Percentiles rank a stretch among this genome's conserved stretches.
These are phyloP conservation scores for Fusarium devonianum DNA, from an alignment of 2,329 filamentous ascomycete genomes.

Conservation along the genomic window DNA sequence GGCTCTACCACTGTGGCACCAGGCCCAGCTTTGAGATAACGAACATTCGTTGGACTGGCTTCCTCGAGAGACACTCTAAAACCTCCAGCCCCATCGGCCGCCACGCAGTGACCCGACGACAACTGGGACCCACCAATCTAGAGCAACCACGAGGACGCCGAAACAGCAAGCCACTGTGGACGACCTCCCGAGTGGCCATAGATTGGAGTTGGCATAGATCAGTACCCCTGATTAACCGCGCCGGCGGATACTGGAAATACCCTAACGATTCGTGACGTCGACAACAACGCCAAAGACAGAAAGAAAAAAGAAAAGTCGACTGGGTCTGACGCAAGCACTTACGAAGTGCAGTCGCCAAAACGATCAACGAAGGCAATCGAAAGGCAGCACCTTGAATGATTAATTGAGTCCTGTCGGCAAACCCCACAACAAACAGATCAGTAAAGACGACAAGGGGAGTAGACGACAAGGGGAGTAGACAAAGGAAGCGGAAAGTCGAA, in stretches of 20 bases:
- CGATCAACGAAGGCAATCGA: slow-evolving; percentile 9
- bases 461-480: slow-evolving; percentile 33
- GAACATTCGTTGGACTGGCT: slow-evolving; percentile 12
- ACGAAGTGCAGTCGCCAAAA: slow-evolving; percentile 14
- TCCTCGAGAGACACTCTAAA: slow-evolving; percentile 12
- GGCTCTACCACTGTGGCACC: slow-evolving; percentile 7
- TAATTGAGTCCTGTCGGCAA: not conserved
- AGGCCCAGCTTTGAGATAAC: slow-evolving; percentile 22
- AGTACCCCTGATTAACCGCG: slow-evolving; percentile 26
- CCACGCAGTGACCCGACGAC: slow-evolving; percentile 8
- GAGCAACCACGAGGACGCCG: slow-evolving; percentile 10
- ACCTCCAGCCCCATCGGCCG: slow-evolving; percentile 2
- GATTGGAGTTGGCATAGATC: slow-evolving; percentile 31
- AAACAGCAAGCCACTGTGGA: slow-evolving; percentile 31
- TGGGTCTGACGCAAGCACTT: slow-evolving; percentile 27
- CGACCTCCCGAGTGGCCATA: slow-evolving; percentile 24
- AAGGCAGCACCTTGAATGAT: slow-evolving; percentile 6
- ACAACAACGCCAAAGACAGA: slow-evolving; percentile 2
- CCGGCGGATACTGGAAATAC: slow-evolving; percentile 24
- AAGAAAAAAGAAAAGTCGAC: slow-evolving; percentile 3
- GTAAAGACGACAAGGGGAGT: slow-evolving; percentile 39
- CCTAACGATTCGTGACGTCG: slow-evolving; percentile 32
- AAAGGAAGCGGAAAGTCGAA: slow-evolving; percentile 8
- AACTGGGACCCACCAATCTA: slow-evolving; percentile 19
- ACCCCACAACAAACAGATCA: slow-evolving; percentile 19